These are phyloP conservation scores for Friedmanniomyces simplex DNA, from an alignment of 495 filamentous ascomycete species.

Conservation along the genomic window DNA sequence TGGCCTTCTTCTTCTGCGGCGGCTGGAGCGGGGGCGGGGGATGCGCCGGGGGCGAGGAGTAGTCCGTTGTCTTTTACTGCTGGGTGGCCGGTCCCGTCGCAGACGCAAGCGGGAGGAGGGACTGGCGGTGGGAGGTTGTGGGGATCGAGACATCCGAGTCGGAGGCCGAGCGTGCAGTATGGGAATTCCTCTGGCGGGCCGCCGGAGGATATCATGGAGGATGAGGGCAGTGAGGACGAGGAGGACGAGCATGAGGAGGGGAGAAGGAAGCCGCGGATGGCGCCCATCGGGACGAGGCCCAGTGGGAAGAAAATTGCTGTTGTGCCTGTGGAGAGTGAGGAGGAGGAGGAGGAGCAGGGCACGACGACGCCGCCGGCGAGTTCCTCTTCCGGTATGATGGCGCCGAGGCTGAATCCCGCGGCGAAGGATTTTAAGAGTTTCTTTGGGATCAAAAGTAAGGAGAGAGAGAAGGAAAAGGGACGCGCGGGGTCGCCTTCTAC, in stretches of 20 bases:
- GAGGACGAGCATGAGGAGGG: background rate
- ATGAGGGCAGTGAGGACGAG: slow-evolving; percentile 24
- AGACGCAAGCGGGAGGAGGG: background rate
- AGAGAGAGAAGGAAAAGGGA: slow-evolving; percentile 23
- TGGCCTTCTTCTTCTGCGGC: slow-evolving; percentile 8
- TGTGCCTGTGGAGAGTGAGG: background rate
- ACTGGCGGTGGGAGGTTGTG: background rate
- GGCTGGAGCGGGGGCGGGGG: background rate
- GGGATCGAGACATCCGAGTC: slow-evolving; percentile 26
- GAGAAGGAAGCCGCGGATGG: slow-evolving; percentile 21
- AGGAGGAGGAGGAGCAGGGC: background rate
- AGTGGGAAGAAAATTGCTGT: background rate
- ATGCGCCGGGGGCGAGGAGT: slow-evolving; percentile 1
- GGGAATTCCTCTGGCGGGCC: slow-evolving; percentile 22
- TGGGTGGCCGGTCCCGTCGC: background rate
- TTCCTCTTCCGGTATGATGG: background rate
- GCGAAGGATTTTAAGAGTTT: slow-evolving; percentile 32
- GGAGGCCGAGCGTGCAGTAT: slow-evolving; percentile 32
- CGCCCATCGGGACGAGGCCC: slow-evolving; percentile 33
- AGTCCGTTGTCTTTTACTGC: slow-evolving; percentile 15
- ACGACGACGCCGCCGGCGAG: background rate
- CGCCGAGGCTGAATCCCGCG: slow-evolving; percentile 28
- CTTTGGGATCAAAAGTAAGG: slow-evolving; percentile 25
- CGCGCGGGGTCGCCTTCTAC: background rate
- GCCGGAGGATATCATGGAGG: slow-evolving; percentile 26